Evolutionary conservation across 2,329 filamentous ascomycete genomes (phyloP), one percentile per base, ranked within the genome.

Genomic region (Penicillium psychrosexuale): DNA sequence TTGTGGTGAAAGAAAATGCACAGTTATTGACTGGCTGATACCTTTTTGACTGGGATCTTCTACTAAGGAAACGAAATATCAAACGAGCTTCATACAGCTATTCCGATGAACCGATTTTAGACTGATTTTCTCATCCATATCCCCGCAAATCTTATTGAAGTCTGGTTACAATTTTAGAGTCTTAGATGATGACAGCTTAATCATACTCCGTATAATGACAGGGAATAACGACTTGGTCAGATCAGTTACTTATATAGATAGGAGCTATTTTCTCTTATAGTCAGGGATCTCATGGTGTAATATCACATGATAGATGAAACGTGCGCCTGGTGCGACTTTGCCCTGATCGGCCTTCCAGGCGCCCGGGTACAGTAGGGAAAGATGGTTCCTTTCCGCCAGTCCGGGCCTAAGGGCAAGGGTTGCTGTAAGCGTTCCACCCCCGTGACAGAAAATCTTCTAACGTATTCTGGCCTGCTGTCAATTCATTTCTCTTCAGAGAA

Each of bases 221-320:
- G 11, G 31, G 33, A 42, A 47, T n/a, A 30, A n/a, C 19, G 12
- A 12, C 13, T 30, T 30, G 13, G 24, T 8, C 15, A 43, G 36
- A 27, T 33, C n/a, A 19, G 22, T 17, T 39, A 44, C 17, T 7
- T 28, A 27, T 3, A 9, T 38, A 30, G n/a, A 12, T 42, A 49
- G 30, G 31, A 48, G 34, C 37, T n/a, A n/a, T 42, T 34, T 34
- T 22, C 27, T 30, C 8, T 27, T 15, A 40, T 48, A 36, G 27
- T 12, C 5, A 42, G 30, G 30, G 36, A 53, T 48, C 28, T 27
- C 28, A 37, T 43, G 27, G 24, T 56, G 55, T 45, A 59, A 57
- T 50, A 67, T 69, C 65, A 69, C 66, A 64, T 68, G 66, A 67
- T 66, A 61, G 56, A 48, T 55, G 55, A 66, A 67, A 67, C 64